phyloP scores from a whole-genome alignment of 129 eudicot genomes.

The Flaveria brownii region DNA sequence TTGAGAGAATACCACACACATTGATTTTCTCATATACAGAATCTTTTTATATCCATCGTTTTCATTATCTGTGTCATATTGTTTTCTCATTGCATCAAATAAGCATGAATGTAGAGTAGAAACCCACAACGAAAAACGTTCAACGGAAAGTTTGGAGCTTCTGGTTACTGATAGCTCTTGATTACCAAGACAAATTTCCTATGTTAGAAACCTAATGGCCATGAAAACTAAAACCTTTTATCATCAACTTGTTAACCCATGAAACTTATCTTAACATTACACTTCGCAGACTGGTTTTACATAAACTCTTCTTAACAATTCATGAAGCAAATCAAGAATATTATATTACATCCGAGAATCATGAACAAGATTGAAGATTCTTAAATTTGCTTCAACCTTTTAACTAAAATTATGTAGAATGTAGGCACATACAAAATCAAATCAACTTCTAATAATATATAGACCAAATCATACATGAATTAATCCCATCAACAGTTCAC shows the following conservation, averaged over 20 bases:
- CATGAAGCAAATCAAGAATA: background rate
- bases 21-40: background rate
- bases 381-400: background rate
- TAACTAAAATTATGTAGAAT: background rate
- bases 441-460: background rate
- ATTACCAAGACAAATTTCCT: background rate
- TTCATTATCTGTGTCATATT: background rate
- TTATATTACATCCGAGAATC: slow-evolving; percentile 6
- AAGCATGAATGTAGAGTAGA: background rate
- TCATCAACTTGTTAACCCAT: background rate
- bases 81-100: background rate
- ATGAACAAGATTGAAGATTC: slow-evolving; percentile 9
- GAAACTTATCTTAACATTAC: background rate
- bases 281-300: background rate
- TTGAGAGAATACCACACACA: background rate
- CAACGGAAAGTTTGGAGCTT: background rate
- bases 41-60: too few species aligned
- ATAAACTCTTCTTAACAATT: background rate
- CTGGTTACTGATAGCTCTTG: background rate
- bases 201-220: background rate
- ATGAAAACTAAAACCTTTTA: background rate
- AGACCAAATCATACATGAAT: background rate
- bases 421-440: background rate
- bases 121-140: background rate
- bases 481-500: background rate